These are phyloP conservation scores for Musa balbisiana DNA, from an alignment of 202 grass and related monocot genomes.

Conservation along the genomic window DNA sequence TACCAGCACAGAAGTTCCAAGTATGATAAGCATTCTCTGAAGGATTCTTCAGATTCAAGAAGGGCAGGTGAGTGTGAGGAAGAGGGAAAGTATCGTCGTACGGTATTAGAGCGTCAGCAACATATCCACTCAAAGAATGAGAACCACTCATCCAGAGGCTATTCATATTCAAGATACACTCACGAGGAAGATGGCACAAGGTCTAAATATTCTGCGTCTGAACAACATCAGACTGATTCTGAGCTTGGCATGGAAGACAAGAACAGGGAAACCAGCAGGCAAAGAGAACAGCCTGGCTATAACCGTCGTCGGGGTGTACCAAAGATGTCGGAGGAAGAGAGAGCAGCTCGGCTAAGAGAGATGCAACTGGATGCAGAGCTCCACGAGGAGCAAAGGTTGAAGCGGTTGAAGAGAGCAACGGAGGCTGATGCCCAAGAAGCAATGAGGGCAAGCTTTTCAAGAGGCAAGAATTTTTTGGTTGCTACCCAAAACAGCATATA, in stretches of 20 bases:
- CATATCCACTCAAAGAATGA: slow-evolving; percentile 30
- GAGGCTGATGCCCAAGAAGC: slow-evolving; percentile 52
- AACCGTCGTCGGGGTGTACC: slow-evolving; percentile 44
- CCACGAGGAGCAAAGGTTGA: slow-evolving; percentile 92
- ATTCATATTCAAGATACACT: slow-evolving; percentile 28
- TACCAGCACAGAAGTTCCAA: slow-evolving; percentile 3
- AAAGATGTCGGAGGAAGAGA: slow-evolving; percentile 89
- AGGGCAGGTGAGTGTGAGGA: slow-evolving; percentile 30
- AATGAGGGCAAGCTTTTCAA: slow-evolving; percentile 32
- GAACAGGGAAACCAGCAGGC: slow-evolving; percentile 19
- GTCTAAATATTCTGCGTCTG: slow-evolving; percentile 18
- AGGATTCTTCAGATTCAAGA: slow-evolving; percentile 25
- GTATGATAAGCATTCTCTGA: slow-evolving; percentile 26
- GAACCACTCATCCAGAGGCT: slow-evolving; percentile 14
- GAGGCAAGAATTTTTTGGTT: slow-evolving; percentile 76
- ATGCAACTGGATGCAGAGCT: slow-evolving; percentile 78
- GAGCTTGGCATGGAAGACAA: slow-evolving; percentile 34
- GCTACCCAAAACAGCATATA: slow-evolving; percentile 84
- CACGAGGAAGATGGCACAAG: slow-evolving; percentile 12
- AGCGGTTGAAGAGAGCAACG: slow-evolving; percentile 77
- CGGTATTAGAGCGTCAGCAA: slow-evolving; percentile 8
- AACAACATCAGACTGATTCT: slow-evolving; percentile 19
- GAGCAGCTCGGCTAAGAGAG: slow-evolving; percentile 57
- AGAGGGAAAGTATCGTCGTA: slow-evolving; percentile 33
- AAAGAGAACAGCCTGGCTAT: slow-evolving; percentile 24